Percentiles rank a stretch among this genome's conserved stretches.
Evolutionary conservation across 768 basidiomycete genomes (phyloP).

Genomic region (Tylopilus subfusipes): DNA sequence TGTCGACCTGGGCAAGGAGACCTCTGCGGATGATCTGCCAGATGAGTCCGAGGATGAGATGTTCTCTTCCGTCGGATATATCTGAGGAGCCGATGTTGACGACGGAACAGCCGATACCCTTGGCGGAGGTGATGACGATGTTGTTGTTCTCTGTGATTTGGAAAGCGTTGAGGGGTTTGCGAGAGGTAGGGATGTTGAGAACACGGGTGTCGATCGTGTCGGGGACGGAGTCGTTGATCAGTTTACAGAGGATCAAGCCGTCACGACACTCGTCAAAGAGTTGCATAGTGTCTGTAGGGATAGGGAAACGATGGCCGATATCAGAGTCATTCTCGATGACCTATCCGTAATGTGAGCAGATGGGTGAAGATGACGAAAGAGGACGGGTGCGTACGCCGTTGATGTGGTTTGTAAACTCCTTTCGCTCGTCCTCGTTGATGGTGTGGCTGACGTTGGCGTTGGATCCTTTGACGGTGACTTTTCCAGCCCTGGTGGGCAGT

Average conservation of each 20-base stretch:
- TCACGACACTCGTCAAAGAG: slow-evolving; percentile 96
- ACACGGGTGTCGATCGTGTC: slow-evolving; percentile 99
- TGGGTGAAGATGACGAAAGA: background rate
- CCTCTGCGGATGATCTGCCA: slow-evolving; percentile 98
- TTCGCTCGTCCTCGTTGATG: slow-evolving; percentile 93
- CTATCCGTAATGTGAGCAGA: slow-evolving; percentile 41
- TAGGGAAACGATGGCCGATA: slow-evolving; percentile 77
- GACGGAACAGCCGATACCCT: slow-evolving; percentile 97
- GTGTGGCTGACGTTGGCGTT: slow-evolving; percentile 96
- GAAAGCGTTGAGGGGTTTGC: slow-evolving; percentile 92
- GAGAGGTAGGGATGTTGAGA: slow-evolving; percentile 78
- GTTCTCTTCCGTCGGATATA: slow-evolving; percentile 89
- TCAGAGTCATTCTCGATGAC: slow-evolving; percentile 90
- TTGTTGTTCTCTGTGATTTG: slow-evolving; percentile 99
- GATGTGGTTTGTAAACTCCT: slow-evolving; percentile 98
- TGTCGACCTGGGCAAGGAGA: slow-evolving; percentile 90
- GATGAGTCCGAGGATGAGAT: slow-evolving; percentile 94
- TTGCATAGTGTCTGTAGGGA: slow-evolving; percentile 97
- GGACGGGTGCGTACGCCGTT: slow-evolving; percentile 64
- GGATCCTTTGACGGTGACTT: slow-evolving; percentile 91
- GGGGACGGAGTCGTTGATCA: slow-evolving; percentile 98
- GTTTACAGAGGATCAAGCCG: slow-evolving; percentile 94
- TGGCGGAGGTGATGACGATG: slow-evolving; percentile 96
- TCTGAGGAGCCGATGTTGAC: slow-evolving; percentile 97
- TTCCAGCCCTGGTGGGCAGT: slow-evolving; percentile 71